Percentiles rank a stretch among this genome's conserved stretches.
These are phyloP conservation scores for Penicillium sp. DNA, from an alignment of 2,329 filamentous ascomycete genomes.

Conservation along the genomic window DNA sequence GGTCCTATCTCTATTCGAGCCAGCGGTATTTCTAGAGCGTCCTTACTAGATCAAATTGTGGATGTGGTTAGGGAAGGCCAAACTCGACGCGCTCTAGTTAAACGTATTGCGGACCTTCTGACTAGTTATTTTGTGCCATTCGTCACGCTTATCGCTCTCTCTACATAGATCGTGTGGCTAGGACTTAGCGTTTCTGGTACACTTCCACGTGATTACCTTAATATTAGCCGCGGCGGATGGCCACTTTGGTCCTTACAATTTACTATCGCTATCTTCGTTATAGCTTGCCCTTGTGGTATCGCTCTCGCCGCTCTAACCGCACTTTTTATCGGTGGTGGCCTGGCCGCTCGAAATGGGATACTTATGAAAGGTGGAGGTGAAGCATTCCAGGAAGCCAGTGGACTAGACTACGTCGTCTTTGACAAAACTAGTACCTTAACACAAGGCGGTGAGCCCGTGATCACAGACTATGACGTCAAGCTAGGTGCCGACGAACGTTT, in stretches of 20 bases:
- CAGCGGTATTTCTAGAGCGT: slow-evolving; percentile 51
- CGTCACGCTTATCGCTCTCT: slow-evolving; percentile 53
- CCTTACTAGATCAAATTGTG: slow-evolving; percentile 56
- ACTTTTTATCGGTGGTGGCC: slow-evolving; percentile 78
- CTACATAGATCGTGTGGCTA: slow-evolving; percentile 53
- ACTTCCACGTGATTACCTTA: slow-evolving; percentile 56
- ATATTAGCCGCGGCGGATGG: slow-evolving; percentile 55
- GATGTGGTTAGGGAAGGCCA: slow-evolving; percentile 55
- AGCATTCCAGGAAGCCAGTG: slow-evolving; percentile 81
- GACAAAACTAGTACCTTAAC: slow-evolving; percentile 88
- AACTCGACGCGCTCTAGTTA: slow-evolving; percentile 53
- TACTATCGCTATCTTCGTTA: slow-evolving; percentile 82
- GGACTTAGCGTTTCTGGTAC: slow-evolving; percentile 48
- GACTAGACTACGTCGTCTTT: slow-evolving; percentile 77
- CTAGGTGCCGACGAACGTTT: neutral
- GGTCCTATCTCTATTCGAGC: slow-evolving; percentile 49
- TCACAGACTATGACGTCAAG: neutral
- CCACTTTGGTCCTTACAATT: slow-evolving; percentile 62
- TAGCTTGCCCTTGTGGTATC: slow-evolving; percentile 82
- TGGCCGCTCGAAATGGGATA: slow-evolving; percentile 55
- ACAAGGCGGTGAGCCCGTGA: slow-evolving; percentile 53
- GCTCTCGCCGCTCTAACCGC: slow-evolving; percentile 82
- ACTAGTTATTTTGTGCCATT: slow-evolving; percentile 55
- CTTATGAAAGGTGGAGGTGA: slow-evolving; percentile 82
- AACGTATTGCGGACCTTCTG: slow-evolving; percentile 52